Conservation (phyloP, 2,329 filamentous ascomycete genomes). For the Aspergillus japonicus region DNA sequence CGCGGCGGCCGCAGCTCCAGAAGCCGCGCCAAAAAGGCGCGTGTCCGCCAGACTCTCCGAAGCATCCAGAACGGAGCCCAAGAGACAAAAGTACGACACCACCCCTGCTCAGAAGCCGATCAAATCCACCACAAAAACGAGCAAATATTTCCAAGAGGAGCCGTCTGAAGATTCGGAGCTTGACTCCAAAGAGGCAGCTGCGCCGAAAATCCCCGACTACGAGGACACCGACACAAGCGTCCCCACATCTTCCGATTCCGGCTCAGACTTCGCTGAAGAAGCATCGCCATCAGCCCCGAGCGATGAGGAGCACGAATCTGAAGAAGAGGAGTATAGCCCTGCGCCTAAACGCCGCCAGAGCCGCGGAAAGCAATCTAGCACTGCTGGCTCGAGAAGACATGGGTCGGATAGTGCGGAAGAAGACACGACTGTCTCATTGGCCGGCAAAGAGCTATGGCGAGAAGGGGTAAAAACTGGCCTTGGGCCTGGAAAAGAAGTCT, state of each 20-base stretch:
- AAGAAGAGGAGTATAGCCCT: not conserved
- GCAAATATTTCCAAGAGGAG: constrained; percentile 52
- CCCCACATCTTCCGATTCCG: constrained; percentile 9
- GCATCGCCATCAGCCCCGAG: not conserved
- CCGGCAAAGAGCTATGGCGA: constrained; percentile 56
- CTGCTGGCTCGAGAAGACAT: not conserved
- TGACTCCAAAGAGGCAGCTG: constrained; percentile 29
- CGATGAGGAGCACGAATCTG: not conserved
- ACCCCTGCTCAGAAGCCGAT: constrained; percentile 17
- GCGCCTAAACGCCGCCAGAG: not conserved
- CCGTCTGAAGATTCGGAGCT: constrained; percentile 35
- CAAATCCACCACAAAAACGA: constrained; percentile 48
- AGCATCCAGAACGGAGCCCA: constrained; percentile 27
- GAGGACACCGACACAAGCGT: constrained; percentile 11
- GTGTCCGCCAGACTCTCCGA: constrained; percentile 33
- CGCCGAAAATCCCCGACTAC: constrained; percentile 17
- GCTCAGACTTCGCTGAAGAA: constrained; percentile 6
- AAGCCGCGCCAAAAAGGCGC: constrained; percentile 34
- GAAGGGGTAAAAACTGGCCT: constrained; percentile 55
- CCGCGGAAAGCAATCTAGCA: constrained; percentile 2
- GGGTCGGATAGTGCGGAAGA: not conserved
- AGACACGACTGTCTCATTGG: constrained; percentile 59
- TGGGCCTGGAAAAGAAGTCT: constrained; percentile 59
- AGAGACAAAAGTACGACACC: constrained; percentile 33
- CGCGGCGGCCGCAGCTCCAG: constrained; percentile 31